Conservation (phyloP, 2,329 filamentous ascomycete species). For the Fonsecaea monophora region DNA sequence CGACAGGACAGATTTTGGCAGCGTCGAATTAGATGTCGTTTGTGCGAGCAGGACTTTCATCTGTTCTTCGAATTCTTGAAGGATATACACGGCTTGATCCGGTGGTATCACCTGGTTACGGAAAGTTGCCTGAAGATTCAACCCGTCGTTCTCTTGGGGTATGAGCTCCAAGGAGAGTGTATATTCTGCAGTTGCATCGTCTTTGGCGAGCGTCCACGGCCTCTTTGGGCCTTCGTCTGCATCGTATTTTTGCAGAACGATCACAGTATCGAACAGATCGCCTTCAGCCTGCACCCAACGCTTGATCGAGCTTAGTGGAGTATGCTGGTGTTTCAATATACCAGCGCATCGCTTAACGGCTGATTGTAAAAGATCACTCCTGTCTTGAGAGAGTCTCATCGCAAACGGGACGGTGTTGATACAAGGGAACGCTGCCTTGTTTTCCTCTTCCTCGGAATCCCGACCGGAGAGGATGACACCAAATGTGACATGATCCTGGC, state of each 20-base stretch:
- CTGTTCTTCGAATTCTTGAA: slow-evolving; percentile 36
- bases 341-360: slow-evolving; percentile 71
- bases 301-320: slow-evolving; percentile 74
- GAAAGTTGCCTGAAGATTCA: slow-evolving; percentile 72
- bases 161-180: slow-evolving; percentile 81
- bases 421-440: slow-evolving; percentile 72
- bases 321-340: slow-evolving; percentile 73
- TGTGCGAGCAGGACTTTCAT: slow-evolving; percentile 28
- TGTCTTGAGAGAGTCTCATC: slow-evolving; percentile 62
- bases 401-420: slow-evolving; percentile 80
- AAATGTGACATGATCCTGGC: slow-evolving; percentile 76
- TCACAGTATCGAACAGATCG: slow-evolving; percentile 80
- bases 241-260: slow-evolving; percentile 76
- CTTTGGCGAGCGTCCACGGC: slow-evolving; percentile 68
- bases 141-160: slow-evolving; percentile 53
- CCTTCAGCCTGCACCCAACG: slow-evolving; percentile 70
- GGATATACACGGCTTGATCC: slow-evolving; percentile 42
- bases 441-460: slow-evolving; percentile 62
- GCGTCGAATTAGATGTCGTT: neutral
- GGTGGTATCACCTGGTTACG: slow-evolving; percentile 68
- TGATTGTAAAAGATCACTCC: slow-evolving; percentile 62
- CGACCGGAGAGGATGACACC: slow-evolving; percentile 82
- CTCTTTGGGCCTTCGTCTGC: slow-evolving; percentile 35
- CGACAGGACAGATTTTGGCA: slow-evolving; percentile 57
- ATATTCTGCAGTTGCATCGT: slow-evolving; percentile 68